These are phyloP conservation scores for Stevia rebaudiana DNA, from an alignment of 140 eudicot genomes.

Conservation along the genomic window DNA sequence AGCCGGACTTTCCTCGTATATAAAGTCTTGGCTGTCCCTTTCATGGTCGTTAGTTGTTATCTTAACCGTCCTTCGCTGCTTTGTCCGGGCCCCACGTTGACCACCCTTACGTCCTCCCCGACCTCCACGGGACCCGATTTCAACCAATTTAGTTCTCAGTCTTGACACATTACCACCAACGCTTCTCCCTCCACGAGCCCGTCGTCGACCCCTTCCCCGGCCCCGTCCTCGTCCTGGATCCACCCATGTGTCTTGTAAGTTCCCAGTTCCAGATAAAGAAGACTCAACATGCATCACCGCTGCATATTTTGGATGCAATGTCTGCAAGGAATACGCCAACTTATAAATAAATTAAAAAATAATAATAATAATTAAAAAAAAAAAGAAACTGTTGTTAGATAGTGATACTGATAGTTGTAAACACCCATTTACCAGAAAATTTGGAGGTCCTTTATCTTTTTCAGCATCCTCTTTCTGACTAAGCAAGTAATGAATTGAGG, in stretches of 20 bases:
- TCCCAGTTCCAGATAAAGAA: slow-evolving; percentile 26
- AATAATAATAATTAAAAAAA: too few species aligned
- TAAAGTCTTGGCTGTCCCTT: slow-evolving; percentile 7
- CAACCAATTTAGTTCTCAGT: slow-evolving; percentile 20
- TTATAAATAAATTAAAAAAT: too few species aligned
- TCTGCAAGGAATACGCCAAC: slow-evolving; percentile 39
- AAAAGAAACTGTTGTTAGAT: too few species aligned
- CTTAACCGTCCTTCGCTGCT: slow-evolving; percentile 35
- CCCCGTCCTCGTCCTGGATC: slow-evolving; percentile 53
- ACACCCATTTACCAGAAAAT: slow-evolving; percentile 34
- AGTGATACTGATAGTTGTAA: too few species aligned
- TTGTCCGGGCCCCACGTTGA: slow-evolving; percentile 40
- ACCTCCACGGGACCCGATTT: slow-evolving; percentile 33
- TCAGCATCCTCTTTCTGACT: slow-evolving; percentile 51
- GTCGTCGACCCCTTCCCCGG: slow-evolving; percentile 52
- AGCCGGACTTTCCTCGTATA: slow-evolving; percentile 25
- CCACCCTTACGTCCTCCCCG: slow-evolving; percentile 61
- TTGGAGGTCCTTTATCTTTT: slow-evolving; percentile 38
- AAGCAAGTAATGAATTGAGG: slow-evolving; percentile 48
- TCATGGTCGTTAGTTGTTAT: slow-evolving; percentile 12
- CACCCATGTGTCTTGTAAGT: slow-evolving; percentile 39
- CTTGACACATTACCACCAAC: slow-evolving; percentile 17
- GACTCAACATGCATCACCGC: slow-evolving; percentile 29
- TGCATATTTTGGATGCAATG: slow-evolving; percentile 36
- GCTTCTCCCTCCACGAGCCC: slow-evolving; percentile 54